Evolutionary conservation across 352 stramenopile genomes (phyloP).

Genomic region (Phytophthora nicotianae): DNA sequence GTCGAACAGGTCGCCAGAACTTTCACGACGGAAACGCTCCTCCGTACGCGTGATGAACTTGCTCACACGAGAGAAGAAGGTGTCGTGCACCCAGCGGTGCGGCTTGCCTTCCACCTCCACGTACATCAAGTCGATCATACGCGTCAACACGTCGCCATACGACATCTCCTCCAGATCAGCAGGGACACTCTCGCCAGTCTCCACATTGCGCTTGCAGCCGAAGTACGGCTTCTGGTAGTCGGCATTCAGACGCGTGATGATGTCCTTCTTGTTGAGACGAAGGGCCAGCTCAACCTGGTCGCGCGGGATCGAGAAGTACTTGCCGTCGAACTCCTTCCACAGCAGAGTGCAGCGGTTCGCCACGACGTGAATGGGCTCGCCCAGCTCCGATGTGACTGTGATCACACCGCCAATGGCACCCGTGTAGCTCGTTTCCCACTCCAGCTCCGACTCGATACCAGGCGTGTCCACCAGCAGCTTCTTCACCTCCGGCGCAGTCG

Average conservation of each 20-base stretch:
- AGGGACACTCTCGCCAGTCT: conserved; percentile 39
- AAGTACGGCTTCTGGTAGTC: conserved; percentile 93
- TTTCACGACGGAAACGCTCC: conserved; percentile 63
- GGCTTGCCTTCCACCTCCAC: conserved; percentile 55
- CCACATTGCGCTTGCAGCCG: conserved; percentile 54
- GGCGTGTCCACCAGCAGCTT: conserved; percentile 81
- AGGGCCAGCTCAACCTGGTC: conserved; percentile 76
- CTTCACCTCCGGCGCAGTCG: conserved; percentile 84
- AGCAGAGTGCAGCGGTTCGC: conserved; percentile 75
- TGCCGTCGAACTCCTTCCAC: conserved; percentile 87
- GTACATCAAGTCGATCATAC: conserved; percentile 84
- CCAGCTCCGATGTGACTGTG: conserved; percentile 85
- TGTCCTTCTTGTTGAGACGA: conserved; percentile 72
- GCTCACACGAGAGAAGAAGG: conserved; percentile 66
- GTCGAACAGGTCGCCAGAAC: conserved; percentile 43
- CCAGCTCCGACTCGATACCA: conserved; percentile 72
- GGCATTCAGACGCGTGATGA: conserved; percentile 80
- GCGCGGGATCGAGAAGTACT: conserved; percentile 85
- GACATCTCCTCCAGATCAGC: conserved; percentile 88
- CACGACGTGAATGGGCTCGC: conserved; percentile 88
- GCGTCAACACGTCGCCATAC: conserved; percentile 79
- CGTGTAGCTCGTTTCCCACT: conserved; percentile 86
- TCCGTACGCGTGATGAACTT: conserved; percentile 78
- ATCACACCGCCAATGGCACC: conserved; percentile 70
- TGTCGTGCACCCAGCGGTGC: conserved; percentile 79